Conservation (phyloP, 768 basidiomycete genomes). For the Mycena rosella region DNA sequence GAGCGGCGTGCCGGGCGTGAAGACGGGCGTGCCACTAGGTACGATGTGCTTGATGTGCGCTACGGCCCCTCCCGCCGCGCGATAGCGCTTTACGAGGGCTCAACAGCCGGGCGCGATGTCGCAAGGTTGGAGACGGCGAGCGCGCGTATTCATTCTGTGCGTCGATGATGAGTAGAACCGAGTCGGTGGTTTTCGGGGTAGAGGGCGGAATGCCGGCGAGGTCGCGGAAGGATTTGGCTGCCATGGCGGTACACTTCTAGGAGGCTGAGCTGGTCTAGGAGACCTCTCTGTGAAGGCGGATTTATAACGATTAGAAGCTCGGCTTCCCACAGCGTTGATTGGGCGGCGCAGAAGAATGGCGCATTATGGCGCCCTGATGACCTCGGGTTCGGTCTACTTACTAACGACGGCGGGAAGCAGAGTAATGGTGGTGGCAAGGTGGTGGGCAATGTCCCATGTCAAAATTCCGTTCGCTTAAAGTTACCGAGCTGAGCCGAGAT, state of each 20-base stretch:
- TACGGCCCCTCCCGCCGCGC: conserved; percentile 11
- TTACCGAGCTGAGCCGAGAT: too few relatives aligned
- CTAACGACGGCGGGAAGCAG: too few relatives aligned
- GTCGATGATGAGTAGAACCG: conserved; percentile 34
- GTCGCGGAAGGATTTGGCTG: conserved; percentile 21
- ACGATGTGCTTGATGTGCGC: conserved; percentile 26
- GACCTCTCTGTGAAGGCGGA: too few relatives aligned
- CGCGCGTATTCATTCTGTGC: conserved; percentile 32
- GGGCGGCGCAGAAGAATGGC: too few relatives aligned
- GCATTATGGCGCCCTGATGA: too few relatives aligned
- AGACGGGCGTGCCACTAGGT: conserved; percentile 22
- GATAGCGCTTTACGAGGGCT: conserved; percentile 24
- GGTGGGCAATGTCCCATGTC: too few relatives aligned
- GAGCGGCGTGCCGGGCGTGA: conserved; percentile 30
- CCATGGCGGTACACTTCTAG: background rate
- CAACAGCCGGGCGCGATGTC: conserved; percentile 23
- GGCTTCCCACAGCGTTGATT: too few relatives aligned
- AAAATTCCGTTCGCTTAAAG: too few relatives aligned
- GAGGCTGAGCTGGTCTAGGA: too few relatives aligned
- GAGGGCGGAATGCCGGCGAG: conserved; percentile 14
- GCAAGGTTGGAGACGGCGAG: conserved; percentile 21
- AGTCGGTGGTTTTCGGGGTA: conserved; percentile 14
- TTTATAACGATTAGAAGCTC: too few relatives aligned
- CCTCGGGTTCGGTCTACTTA: too few relatives aligned
- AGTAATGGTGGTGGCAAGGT: too few relatives aligned